A percentile compares a stretch with the other conserved stretches of the same genome.
phyloP scores from a whole-genome alignment of 1,284 basidiomycete species.

The Baeospora myosura region DNA sequence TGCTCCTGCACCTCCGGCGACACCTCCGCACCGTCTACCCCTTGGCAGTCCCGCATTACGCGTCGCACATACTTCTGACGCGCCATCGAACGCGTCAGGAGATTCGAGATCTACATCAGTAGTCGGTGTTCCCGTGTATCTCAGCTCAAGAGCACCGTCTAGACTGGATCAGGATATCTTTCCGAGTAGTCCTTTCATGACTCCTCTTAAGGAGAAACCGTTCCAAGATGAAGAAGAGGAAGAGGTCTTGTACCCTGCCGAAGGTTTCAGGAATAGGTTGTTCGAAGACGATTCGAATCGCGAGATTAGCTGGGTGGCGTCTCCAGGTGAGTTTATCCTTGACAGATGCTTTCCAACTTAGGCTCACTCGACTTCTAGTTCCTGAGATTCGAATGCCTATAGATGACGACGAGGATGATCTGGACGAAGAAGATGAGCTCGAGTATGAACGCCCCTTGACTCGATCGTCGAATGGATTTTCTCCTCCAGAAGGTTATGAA shows the following conservation, averaged over 20 bases:
- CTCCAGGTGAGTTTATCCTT: slow-evolving; percentile 43
- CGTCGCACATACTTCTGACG: slow-evolving; percentile 42
- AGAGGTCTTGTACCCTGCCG: slow-evolving; percentile 51
- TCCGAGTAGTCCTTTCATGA: slow-evolving; percentile 66
- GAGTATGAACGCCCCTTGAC: slow-evolving; percentile 31
- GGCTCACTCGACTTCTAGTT: slow-evolving; percentile 24
- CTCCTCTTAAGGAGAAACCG: slow-evolving; percentile 54
- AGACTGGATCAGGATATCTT: slow-evolving; percentile 45
- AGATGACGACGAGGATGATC: slow-evolving; percentile 52
- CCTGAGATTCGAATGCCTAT: slow-evolving; percentile 55
- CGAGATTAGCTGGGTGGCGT: slow-evolving; percentile 71
- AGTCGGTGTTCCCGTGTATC: slow-evolving; percentile 40
- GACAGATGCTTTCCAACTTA: slow-evolving; percentile 13
- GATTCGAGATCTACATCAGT: slow-evolving; percentile 32
- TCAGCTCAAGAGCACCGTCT: slow-evolving; percentile 37
- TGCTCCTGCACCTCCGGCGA: slow-evolving; percentile 25
- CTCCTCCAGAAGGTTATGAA: slow-evolving; percentile 29
- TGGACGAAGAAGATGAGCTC: slow-evolving; percentile 39
- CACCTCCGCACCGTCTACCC: slow-evolving; percentile 22
- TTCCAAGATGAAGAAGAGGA: slow-evolving; percentile 56
- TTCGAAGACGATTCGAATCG: slow-evolving; percentile 45
- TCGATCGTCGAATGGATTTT: slow-evolving; percentile 31
- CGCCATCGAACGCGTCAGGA: slow-evolving; percentile 37
- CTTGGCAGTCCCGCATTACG: slow-evolving; percentile 23
- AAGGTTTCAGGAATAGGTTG: slow-evolving; percentile 35